A percentile compares a stretch with the other conserved stretches of the same genome.
Evolutionary conservation across 768 basidiomycete species (phyloP).

Genomic region (Cyclocybe aegerita): DNA sequence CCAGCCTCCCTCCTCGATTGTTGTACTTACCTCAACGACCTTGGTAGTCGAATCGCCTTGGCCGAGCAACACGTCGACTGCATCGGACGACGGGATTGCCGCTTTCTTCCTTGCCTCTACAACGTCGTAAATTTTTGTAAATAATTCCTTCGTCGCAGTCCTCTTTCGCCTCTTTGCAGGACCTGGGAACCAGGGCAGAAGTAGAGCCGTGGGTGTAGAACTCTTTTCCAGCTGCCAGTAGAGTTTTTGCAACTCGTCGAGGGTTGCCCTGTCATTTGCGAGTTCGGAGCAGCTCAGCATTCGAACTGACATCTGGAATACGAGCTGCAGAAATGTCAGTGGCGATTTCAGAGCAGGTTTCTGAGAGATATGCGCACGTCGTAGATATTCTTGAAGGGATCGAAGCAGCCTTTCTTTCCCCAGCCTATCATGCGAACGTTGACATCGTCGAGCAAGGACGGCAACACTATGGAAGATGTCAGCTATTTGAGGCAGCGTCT

Average conservation of each 20-base stretch:
- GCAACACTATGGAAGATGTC: constrained; percentile 8
- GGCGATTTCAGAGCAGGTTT: background rate
- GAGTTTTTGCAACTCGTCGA: constrained; percentile 22
- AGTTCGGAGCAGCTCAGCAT: constrained; percentile 34
- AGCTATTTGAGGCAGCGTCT: background rate
- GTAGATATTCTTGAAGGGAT: constrained; percentile 33
- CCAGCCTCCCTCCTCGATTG: background rate
- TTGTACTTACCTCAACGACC: constrained; percentile 23
- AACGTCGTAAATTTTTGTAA: constrained; percentile 23
- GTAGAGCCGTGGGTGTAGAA: constrained; percentile 27
- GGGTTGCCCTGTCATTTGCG: constrained; percentile 22
- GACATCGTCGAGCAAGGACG: constrained; percentile 24
- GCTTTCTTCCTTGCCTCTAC: constrained; percentile 27
- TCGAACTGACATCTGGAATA: constrained; percentile 35
- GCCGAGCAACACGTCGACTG: constrained; percentile 33
- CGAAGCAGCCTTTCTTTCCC: constrained; percentile 26
- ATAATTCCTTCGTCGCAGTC: constrained; percentile 27
- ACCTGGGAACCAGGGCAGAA: constrained; percentile 36
- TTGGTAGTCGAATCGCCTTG: constrained; percentile 25
- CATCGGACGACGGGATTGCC: constrained; percentile 22
- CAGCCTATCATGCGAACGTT: constrained; percentile 20
- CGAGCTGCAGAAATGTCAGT: constrained; percentile 18
- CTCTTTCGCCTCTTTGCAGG: constrained; percentile 26
- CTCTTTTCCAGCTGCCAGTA: constrained; percentile 33
- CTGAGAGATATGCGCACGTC: constrained; percentile 20